Conservation (phyloP, 495 filamentous ascomycete species). For the Lepidopterella palustris region DNA sequence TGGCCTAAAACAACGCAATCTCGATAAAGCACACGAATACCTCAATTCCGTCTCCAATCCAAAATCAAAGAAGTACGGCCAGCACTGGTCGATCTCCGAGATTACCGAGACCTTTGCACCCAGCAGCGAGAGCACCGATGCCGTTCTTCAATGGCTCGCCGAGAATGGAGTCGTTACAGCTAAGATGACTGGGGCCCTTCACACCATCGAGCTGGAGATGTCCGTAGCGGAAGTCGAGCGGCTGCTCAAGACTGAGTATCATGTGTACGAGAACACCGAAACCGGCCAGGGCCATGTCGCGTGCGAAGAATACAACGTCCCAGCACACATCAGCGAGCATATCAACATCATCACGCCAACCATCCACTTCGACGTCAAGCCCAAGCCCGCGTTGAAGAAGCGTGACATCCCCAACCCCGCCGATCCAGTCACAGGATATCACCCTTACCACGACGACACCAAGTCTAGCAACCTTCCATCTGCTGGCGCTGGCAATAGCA, state of each 20-base stretch:
- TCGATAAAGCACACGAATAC: constrained; percentile 14
- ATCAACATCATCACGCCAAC: constrained; percentile 36
- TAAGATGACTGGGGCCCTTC: constrained; percentile 38
- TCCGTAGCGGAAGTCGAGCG: constrained; percentile 47
- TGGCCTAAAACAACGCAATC: constrained; percentile 19
- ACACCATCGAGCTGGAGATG: constrained; percentile 50
- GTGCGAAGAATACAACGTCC: constrained; percentile 38
- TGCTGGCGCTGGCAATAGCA: constrained; percentile 13
- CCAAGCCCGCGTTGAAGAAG: constrained; percentile 15
- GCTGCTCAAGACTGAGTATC: constrained; percentile 55
- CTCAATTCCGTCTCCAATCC: constrained; percentile 20
- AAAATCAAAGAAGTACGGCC: constrained; percentile 20
- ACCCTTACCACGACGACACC: background rate
- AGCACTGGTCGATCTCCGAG: constrained; percentile 20
- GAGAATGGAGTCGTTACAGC: constrained; percentile 41
- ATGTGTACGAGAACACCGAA: constrained; percentile 47
- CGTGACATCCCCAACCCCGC: constrained; percentile 9
- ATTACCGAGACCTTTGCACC: constrained; percentile 22
- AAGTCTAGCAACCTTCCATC: background rate
- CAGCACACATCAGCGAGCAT: constrained; percentile 31
- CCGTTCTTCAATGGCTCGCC: constrained; percentile 42
- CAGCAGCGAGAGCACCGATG: constrained; percentile 10
- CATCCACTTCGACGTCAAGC: constrained; percentile 34
- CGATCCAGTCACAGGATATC: background rate
- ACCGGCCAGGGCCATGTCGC: constrained; percentile 44